Evolutionary conservation across 192 early-diverging fungal genomes (phyloP).

Genomic region (Coemansia sp.): DNA sequence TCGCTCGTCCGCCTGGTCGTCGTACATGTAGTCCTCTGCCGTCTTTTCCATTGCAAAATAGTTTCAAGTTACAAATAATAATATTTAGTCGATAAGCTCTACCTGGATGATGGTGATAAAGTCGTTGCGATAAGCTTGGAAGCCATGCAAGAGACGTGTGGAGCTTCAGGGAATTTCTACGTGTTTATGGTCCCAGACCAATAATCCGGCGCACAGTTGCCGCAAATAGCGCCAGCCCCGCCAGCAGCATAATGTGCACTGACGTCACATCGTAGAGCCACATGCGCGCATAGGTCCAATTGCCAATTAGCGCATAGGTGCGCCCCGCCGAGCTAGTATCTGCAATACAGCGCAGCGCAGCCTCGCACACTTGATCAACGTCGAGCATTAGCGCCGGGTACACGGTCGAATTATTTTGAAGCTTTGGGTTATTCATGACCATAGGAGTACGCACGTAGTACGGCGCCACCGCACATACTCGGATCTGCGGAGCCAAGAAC

Average conservation of each 20-base stretch:
- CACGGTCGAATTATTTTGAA: constrained; percentile 40
- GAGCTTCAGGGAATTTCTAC: not conserved
- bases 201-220: constrained; percentile 1
- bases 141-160: no score
- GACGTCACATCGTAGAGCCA: constrained; percentile 36
- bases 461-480: constrained; percentile 41
- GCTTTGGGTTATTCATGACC: constrained; percentile 51
- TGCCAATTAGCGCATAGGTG: constrained; percentile 32
- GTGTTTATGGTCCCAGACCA: not conserved
- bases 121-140: no score
- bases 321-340: constrained; percentile 30
- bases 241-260: constrained; percentile 20
- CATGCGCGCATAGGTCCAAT: constrained; percentile 24
- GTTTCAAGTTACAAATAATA: not conserved
- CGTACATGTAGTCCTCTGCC: constrained; percentile 20
- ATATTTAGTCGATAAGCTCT: not conserved
- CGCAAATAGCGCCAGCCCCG: constrained; percentile 25
- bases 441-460: constrained; percentile 51
- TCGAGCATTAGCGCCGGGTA: constrained; percentile 38
- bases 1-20: constrained; percentile 25
- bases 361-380: constrained; percentile 36
- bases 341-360: constrained; percentile 25
- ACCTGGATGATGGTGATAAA: no score
- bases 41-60: not conserved
- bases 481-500: constrained; percentile 28